Evolutionary conservation across 2,329 filamentous ascomycete genomes (phyloP), one percentile per base, ranked within the genome.

Genomic region (Colletotrichum noveboracense): DNA sequence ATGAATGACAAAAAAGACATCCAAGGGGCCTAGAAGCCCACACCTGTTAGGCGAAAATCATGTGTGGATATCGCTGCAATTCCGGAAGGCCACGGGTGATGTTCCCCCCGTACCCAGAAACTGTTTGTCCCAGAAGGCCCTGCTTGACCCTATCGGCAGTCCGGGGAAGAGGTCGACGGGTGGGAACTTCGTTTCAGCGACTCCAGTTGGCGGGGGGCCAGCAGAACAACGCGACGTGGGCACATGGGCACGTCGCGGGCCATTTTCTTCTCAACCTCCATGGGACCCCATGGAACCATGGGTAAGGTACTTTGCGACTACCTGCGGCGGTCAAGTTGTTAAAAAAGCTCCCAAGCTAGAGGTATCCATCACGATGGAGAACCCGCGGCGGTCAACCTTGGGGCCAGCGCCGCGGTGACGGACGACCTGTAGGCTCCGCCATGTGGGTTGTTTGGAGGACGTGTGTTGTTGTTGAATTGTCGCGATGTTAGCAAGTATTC

Each of bases 81-180:
- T 74, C 43, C 71, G 71, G 71, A 71, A 66, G 67, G 43, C 67
- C 52, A 60, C 71, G 71, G 71, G 67, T 66, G 64, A 30, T 66
- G 66, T 64, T 52, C 34, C 21, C 71, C 71, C 58, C n/a, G 30
- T 60, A 58, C 28, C 64, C 36, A 55, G 58, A 58, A 43, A 69
- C 38, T 56, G 34, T 66, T 62, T 34, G 28, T 30, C 26, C 61
- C 34, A 64, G n/a, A 52, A 52, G 43, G 43, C 43, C 43, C 43
- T 52, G 43, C n/a, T 24, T 66, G 71, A 74, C 66, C 71, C 71
- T 74, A 66, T 71, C 71, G 71, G 71, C 71, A 74, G 71, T 74
- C 71, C 60, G 71, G 71, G 71, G 71, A 74, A 74, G 43, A 36
- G 34, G 36, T 62, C 71, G 36, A 66, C 67, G 67, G 60, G 71